Percentiles rank a stretch among this genome's conserved stretches.
These are phyloP conservation scores for Alternaria sp. DNA, from an alignment of 2,329 filamentous ascomycete genomes.

Conservation along the genomic window DNA sequence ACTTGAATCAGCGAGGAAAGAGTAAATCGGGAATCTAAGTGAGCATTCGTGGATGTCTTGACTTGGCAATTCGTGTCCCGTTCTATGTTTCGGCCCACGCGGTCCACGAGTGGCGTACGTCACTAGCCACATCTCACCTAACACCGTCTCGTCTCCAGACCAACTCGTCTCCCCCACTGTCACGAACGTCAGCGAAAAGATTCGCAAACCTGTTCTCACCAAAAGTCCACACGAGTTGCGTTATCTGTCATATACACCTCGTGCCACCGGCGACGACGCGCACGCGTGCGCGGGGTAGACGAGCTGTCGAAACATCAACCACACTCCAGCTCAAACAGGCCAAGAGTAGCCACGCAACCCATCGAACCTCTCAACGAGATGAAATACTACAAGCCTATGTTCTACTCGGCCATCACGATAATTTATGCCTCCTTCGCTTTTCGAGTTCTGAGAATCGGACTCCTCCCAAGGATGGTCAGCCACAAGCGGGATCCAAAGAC, in stretches of 20 bases:
- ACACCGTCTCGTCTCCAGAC: neutral
- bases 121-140: slow-evolving; percentile 33
- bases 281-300: slow-evolving; percentile 13
- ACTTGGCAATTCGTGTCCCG: slow-evolving; percentile 51
- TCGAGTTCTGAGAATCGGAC: slow-evolving; percentile 23
- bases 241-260: neutral
- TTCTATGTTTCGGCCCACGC: slow-evolving; percentile 40
- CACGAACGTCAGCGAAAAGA: neutral
- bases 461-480: slow-evolving; percentile 16
- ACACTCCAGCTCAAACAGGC: neutral
- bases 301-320: neutral
- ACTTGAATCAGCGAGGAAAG: neutral
- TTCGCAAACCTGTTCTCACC: neutral
- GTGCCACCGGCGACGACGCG: neutral
- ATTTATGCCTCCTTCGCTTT: slow-evolving; percentile 32
- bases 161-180: neutral
- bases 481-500: slow-evolving; percentile 8
- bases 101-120: slow-evolving; percentile 30
- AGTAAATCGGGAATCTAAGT: slow-evolving; percentile 25
- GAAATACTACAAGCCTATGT: slow-evolving; percentile 29
- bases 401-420: slow-evolving; percentile 25
- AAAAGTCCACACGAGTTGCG: neutral
- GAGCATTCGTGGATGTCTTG: slow-evolving; percentile 37
- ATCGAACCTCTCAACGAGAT: neutral
- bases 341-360: neutral